Evolutionary conservation across 306 rosid genomes (phyloP).

Genomic region (Hippophae tibetana): DNA sequence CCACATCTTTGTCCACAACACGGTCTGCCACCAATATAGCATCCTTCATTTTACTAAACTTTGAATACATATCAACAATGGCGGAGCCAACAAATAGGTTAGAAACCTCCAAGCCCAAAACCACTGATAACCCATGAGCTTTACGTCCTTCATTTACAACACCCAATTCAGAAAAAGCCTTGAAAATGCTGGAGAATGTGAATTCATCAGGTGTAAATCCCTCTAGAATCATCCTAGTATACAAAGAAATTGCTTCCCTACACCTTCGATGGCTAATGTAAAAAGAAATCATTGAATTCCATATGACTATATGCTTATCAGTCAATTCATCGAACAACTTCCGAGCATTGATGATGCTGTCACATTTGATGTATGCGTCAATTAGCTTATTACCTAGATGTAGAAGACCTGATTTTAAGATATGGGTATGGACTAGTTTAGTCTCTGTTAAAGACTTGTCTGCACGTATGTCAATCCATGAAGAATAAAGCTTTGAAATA

Average conservation of each 20-base stretch:
- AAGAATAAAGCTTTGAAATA: constrained; percentile 23
- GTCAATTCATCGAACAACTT: constrained; percentile 53
- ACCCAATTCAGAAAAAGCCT: constrained; percentile 47
- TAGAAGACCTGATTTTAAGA: constrained; percentile 32
- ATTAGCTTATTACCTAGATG: constrained; percentile 42
- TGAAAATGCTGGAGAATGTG: constrained; percentile 50
- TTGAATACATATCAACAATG: constrained; percentile 55
- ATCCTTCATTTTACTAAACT: constrained; percentile 45
- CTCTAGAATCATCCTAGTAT: constrained; percentile 35
- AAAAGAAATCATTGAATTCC: constrained; percentile 55
- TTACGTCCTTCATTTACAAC: constrained; percentile 25
- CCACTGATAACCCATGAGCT: constrained; percentile 60
- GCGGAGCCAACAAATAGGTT: constrained; percentile 53
- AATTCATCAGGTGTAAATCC: constrained; percentile 53
- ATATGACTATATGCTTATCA: constrained; percentile 33
- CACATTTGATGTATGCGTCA: constrained; percentile 42
- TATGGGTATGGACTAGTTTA: constrained; percentile 31
- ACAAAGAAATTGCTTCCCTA: constrained; percentile 40
- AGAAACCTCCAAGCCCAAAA: constrained; percentile 51
- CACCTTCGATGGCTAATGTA: constrained; percentile 27
- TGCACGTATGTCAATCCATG: constrained; percentile 31
- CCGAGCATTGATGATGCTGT: constrained; percentile 37
- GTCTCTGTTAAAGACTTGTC: constrained; percentile 29
- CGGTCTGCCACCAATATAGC: constrained; percentile 42
- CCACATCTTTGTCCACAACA: constrained; percentile 57